phyloP scores from a whole-genome alignment of 2,329 filamentous ascomycete genomes.

The Stagonosporopsis rhizophila region DNA sequence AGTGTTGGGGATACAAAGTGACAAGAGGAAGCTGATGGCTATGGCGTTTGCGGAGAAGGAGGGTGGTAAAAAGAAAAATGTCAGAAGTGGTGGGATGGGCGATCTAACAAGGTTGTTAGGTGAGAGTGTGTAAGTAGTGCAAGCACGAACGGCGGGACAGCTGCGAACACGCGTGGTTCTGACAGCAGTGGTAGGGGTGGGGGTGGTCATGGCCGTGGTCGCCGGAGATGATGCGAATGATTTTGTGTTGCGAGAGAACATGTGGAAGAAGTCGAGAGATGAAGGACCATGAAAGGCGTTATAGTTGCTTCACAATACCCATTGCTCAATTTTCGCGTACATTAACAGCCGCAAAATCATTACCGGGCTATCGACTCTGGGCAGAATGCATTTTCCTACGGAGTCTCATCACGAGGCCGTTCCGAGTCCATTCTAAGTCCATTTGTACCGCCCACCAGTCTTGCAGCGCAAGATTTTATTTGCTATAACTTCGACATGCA shows the following conservation, averaged over 20 bases:
- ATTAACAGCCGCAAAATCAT: neutral
- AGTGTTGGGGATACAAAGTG: slow-evolving; percentile 77
- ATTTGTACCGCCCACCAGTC: neutral
- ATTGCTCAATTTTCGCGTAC: neutral
- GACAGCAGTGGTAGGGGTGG: neutral
- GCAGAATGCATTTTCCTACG: neutral
- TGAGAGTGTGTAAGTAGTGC: slow-evolving; percentile 10
- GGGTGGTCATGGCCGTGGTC: neutral
- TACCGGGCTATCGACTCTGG: neutral
- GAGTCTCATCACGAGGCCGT: too few species aligned
- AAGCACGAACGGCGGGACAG: neutral
- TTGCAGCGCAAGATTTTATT: neutral
- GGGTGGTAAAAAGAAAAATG: slow-evolving; percentile 60
- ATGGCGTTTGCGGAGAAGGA: slow-evolving; percentile 80
- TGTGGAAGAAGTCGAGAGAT: neutral
- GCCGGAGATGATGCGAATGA: neutral
- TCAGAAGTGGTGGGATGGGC: slow-evolving; percentile 52
- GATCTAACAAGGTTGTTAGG: slow-evolving; percentile 54
- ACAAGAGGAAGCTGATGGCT: slow-evolving; percentile 79
- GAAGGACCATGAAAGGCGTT: neutral
- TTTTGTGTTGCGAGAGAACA: neutral
- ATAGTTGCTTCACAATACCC: slow-evolving; percentile 2
- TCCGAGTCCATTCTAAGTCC: too few species aligned
- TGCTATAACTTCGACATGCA: neutral
- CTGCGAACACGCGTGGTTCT: neutral